These are phyloP conservation scores for Bodo saltans DNA, from an alignment of 78 protist genomes.

Conservation along the genomic window DNA sequence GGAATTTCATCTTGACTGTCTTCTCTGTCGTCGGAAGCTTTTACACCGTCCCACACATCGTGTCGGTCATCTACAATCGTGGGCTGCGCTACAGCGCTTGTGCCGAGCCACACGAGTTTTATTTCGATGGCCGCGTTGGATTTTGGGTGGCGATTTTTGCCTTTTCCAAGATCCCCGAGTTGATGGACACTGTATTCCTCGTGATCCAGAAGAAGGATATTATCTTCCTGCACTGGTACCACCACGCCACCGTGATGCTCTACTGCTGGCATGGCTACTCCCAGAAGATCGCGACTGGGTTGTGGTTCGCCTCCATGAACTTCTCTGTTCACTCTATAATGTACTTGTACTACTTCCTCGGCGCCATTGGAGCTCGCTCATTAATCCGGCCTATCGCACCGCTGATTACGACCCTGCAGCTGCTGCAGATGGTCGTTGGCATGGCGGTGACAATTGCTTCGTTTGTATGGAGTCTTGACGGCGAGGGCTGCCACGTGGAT, in stretches of 20 bases:
- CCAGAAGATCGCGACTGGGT: not conserved
- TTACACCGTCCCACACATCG: slow-evolving; percentile 9
- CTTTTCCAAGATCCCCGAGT: slow-evolving; percentile 43
- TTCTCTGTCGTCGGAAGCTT: not conserved
- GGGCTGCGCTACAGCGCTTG: slow-evolving; percentile 16
- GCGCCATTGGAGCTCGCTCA: no score
- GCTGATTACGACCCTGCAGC: slow-evolving; percentile 39
- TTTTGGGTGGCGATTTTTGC: not conserved
- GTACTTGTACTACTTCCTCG: slow-evolving; percentile 50
- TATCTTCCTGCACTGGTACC: slow-evolving; percentile 55
- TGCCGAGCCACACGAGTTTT: not conserved
- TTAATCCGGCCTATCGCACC: not conserved
- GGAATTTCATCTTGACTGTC: slow-evolving; percentile 2
- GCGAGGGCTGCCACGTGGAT: slow-evolving; percentile 12
- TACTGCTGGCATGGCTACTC: slow-evolving; percentile 42
- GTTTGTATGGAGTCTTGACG: slow-evolving; percentile 2
- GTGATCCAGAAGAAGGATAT: slow-evolving; percentile 38
- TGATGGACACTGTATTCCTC: slow-evolving; percentile 54
- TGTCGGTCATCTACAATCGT: not conserved
- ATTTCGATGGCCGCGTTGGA: slow-evolving; percentile 8
- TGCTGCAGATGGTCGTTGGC: slow-evolving; percentile 47
- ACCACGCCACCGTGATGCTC: slow-evolving; percentile 46
- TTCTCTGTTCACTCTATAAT: slow-evolving; percentile 38
- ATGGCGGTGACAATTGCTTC: not conserved
- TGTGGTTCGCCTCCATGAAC: slow-evolving; percentile 42